A percentile compares a stretch with the other conserved stretches of the same genome.
phyloP scores from a whole-genome alignment of 1,284 basidiomycete species.

The Ceratobasidium sp. region DNA sequence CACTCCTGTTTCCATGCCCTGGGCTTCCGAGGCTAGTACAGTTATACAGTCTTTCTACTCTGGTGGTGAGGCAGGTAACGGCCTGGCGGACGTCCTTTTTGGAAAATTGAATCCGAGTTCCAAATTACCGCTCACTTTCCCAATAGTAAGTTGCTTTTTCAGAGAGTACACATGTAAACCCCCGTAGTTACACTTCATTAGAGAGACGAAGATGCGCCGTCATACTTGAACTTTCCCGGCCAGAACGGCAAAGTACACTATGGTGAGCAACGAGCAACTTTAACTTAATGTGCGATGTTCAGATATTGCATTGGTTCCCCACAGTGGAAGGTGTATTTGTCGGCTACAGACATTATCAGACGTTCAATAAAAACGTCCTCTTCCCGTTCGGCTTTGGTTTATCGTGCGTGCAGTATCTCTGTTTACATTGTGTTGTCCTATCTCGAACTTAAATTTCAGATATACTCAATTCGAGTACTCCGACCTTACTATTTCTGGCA shows the following conservation, averaged over 20 bases:
- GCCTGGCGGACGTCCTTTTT: constrained; percentile 49
- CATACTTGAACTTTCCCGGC: constrained; percentile 49
- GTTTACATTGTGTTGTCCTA: background rate
- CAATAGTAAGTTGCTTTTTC: constrained; percentile 46
- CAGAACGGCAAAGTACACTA: constrained; percentile 55
- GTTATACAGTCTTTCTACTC: constrained; percentile 66
- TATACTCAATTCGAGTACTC: constrained; percentile 79
- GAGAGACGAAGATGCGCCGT: constrained; percentile 45
- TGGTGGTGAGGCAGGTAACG: constrained; percentile 60
- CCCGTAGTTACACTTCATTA: background rate
- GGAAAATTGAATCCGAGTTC: constrained; percentile 49
- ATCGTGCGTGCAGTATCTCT: background rate
- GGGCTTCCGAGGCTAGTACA: constrained; percentile 63
- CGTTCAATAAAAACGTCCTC: constrained; percentile 41
- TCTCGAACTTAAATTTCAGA: constrained; percentile 75
- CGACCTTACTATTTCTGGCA: constrained; percentile 64
- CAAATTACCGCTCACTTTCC: constrained; percentile 46
- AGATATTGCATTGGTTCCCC: background rate
- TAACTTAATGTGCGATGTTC: background rate
- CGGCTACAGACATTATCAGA: constrained; percentile 46
- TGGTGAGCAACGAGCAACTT: constrained; percentile 23
- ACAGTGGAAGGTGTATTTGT: constrained; percentile 45
- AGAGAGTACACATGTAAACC: too few species aligned
- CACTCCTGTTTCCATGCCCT: constrained; percentile 62
- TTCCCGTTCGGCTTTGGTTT: constrained; percentile 55